Evolutionary conservation across 176 grass and related monocot genomes (phyloP).

Genomic region (Oropetium thomaeum): DNA sequence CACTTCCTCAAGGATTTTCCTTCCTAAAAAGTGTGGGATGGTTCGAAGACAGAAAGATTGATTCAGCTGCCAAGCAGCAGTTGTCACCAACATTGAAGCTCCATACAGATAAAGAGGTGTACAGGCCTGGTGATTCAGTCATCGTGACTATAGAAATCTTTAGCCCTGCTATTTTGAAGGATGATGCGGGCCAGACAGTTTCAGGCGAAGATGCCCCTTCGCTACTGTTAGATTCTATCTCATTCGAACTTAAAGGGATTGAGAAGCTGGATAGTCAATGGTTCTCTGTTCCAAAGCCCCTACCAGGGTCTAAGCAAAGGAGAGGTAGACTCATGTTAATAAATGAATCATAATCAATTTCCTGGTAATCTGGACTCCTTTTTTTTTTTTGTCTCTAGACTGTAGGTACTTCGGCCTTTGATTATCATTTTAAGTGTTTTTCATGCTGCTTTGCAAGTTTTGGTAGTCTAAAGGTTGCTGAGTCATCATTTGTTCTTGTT

Average conservation of each 20-base stretch:
- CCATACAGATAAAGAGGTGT: slow-evolving; percentile 81
- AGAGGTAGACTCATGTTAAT: slow-evolving; percentile 52
- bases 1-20: slow-evolving; percentile 64
- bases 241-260: slow-evolving; percentile 82
- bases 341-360: background rate
- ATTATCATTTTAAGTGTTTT: background rate
- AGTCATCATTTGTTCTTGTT: background rate
- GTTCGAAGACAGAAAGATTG: slow-evolving; percentile 60
- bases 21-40: slow-evolving; percentile 68
- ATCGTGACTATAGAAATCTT: slow-evolving; percentile 67
- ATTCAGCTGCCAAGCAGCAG: slow-evolving; percentile 41
- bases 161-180: slow-evolving; percentile 41
- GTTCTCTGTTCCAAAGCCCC: slow-evolving; percentile 71
- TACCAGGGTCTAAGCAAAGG: slow-evolving; percentile 72
- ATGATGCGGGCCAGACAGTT: slow-evolving; percentile 6
- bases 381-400: background rate
- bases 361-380: background rate
- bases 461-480: background rate
- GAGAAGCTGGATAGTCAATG: slow-evolving; percentile 93
- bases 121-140: slow-evolving; percentile 74
- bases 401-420: background rate
- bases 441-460: background rate
- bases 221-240: slow-evolving; percentile 69
- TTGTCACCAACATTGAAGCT: slow-evolving; percentile 69
- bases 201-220: slow-evolving; percentile 22